Evolutionary conservation across 768 basidiomycete genomes (phyloP).

Genomic region (Boletus rubescentipes): DNA sequence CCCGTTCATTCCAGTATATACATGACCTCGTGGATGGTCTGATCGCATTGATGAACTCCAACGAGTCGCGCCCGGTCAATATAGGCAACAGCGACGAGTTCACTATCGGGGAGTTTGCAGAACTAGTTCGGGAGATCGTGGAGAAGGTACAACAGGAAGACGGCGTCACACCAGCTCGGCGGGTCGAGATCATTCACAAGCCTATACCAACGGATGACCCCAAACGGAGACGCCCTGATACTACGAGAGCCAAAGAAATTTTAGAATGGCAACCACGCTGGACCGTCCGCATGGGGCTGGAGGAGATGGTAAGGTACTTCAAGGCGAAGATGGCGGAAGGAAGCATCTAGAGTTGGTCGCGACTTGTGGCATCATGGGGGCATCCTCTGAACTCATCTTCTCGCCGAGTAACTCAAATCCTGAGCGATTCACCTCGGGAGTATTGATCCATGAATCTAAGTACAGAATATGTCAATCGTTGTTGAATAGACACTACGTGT

Average conservation of each 20-base stretch:
- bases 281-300: slow-evolving; percentile 89
- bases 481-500: slow-evolving; percentile 11
- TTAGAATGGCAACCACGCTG: slow-evolving; percentile 92
- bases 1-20: slow-evolving; percentile 96
- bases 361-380: too few species aligned
- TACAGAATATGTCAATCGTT: slow-evolving; percentile 10
- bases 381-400: too few species aligned
- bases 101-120: slow-evolving; percentile 92
- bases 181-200: slow-evolving; percentile 71
- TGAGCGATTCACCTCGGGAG: neutral
- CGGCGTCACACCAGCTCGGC: slow-evolving; percentile 48
- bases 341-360: slow-evolving; percentile 47
- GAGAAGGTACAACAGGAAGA: slow-evolving; percentile 90
- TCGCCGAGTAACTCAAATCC: neutral
- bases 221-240: slow-evolving; percentile 91
- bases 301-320: slow-evolving; percentile 95
- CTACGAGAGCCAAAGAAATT: slow-evolving; percentile 79
- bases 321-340: slow-evolving; percentile 88
- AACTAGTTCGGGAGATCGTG: slow-evolving; percentile 88
- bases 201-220: slow-evolving; percentile 92
- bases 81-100: slow-evolving; percentile 96
- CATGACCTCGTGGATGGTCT: slow-evolving; percentile 96
- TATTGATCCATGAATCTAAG: slow-evolving; percentile 17
- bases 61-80: slow-evolving; percentile 93
- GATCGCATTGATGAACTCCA: slow-evolving; percentile 92